Percentiles rank a stretch among this genome's conserved stretches.
Conservation (phyloP, 257 asterid genomes). For the Paulownia fortunei region DNA sequence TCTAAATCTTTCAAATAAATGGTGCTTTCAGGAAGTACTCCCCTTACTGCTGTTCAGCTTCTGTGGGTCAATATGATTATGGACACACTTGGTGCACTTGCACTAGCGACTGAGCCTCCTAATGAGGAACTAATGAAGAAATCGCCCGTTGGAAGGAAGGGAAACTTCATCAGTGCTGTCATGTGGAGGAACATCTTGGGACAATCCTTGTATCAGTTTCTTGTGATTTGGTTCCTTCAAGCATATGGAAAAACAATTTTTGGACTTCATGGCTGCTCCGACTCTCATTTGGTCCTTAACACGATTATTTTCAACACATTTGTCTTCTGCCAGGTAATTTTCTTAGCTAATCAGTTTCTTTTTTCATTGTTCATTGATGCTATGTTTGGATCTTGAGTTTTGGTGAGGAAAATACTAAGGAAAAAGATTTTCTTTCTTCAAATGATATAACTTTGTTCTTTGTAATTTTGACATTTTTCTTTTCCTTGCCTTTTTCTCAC, state of each 20-base stretch:
- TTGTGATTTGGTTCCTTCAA: conserved; percentile 88
- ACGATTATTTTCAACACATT: conserved; percentile 92
- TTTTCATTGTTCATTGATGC: conserved; percentile 34
- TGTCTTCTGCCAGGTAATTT: conserved; percentile 91
- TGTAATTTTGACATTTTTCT: too few relatives aligned
- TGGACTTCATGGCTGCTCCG: conserved; percentile 48
- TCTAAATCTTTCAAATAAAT: not conserved
- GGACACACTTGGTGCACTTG: conserved; percentile 98
- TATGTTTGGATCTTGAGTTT: not conserved
- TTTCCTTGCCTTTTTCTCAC: too few relatives aligned
- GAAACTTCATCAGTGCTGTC: conserved; percentile 75
- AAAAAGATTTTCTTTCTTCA: too few relatives aligned
- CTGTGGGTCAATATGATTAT: conserved; percentile 99
- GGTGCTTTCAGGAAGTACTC: conserved; percentile 70
- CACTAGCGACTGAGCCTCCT: conserved; percentile 96
- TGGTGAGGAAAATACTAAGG: not conserved
- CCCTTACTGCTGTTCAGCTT: conserved; percentile 99
- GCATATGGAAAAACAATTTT: conserved; percentile 66
- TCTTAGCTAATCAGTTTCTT: not conserved
- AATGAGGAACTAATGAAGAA: conserved; percentile 85
- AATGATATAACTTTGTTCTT: too few relatives aligned
- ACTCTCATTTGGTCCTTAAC: conserved; percentile 76
- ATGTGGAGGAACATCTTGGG: conserved; percentile 99
- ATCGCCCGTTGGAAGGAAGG: conserved; percentile 85
- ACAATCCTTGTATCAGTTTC: conserved; percentile 80